Percentiles rank a stretch among this genome's conserved stretches.
Evolutionary conservation across 768 basidiomycete genomes (phyloP).

Genomic region (Auricularia sp.): DNA sequence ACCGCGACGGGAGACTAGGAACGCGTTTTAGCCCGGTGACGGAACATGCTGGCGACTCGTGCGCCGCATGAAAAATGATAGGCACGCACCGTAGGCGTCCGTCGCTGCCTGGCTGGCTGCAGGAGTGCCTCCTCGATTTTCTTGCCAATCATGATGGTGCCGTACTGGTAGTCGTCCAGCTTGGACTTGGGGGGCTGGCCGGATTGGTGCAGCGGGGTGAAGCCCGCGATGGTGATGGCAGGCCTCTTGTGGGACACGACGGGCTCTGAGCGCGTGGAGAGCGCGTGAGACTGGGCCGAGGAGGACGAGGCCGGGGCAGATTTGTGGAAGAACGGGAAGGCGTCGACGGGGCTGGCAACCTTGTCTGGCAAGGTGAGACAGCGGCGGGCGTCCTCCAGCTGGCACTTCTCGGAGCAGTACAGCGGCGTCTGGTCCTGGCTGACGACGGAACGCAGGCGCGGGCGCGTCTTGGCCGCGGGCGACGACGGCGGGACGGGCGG

Average conservation of each 20-base stretch:
- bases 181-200: background rate
- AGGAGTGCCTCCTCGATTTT: background rate
- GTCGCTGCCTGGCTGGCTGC: background rate
- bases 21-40: background rate
- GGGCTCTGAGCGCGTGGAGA: background rate
- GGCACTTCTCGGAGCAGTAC: conserved; percentile 77
- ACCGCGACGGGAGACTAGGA: background rate
- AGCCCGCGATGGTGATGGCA: background rate
- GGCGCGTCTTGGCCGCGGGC: conserved; percentile 16
- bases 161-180: background rate
- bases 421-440: conserved; percentile 73
- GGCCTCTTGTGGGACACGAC: background rate
- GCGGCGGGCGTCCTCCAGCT: conserved; percentile 36
- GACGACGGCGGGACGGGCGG: conserved; percentile 16
- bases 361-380: background rate
- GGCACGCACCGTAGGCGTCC: background rate
- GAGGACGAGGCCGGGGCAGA: background rate
- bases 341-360: background rate
- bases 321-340: background rate
- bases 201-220: background rate
- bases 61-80: background rate
- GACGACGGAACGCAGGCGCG: conserved; percentile 56
- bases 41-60: background rate
- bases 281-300: background rate
- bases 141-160: background rate